Percentiles rank a stretch among this genome's conserved stretches.
phyloP scores from a whole-genome alignment of 257 asterid species.

The Nicotiana noctiflora region DNA sequence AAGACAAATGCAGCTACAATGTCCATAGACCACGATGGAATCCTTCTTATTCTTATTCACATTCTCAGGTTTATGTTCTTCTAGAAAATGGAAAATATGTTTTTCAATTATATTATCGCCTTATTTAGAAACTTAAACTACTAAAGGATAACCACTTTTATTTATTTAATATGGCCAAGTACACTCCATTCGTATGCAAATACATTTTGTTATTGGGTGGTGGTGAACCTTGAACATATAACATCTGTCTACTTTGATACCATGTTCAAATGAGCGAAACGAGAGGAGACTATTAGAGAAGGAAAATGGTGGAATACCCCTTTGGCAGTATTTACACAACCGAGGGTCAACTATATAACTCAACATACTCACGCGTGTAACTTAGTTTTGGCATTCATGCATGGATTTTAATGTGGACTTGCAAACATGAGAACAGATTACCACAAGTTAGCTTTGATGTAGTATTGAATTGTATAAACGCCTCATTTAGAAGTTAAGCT shows the following conservation, averaged over 20 bases:
- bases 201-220: background rate
- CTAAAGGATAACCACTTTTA: background rate
- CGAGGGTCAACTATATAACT: background rate
- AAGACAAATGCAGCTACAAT: background rate
- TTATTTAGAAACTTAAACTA: background rate
- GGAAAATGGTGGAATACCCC: background rate
- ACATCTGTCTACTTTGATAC: background rate
- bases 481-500: background rate
- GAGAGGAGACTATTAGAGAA: background rate
- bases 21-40: background rate
- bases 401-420: background rate
- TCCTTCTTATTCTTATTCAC: background rate
- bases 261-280: background rate
- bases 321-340: background rate
- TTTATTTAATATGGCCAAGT: background rate
- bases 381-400: background rate
- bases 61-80: background rate
- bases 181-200: background rate
- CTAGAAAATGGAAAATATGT: background rate
- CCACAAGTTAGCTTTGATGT: background rate
- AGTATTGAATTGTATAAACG: background rate
- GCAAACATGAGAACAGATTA: background rate
- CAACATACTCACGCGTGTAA: background rate
- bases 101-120: background rate
- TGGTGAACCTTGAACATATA: background rate